Evolutionary conservation across 306 rosid genomes (phyloP), one percentile per base, ranked within the genome.

Genomic region (Elaeagnus macrophylla): DNA sequence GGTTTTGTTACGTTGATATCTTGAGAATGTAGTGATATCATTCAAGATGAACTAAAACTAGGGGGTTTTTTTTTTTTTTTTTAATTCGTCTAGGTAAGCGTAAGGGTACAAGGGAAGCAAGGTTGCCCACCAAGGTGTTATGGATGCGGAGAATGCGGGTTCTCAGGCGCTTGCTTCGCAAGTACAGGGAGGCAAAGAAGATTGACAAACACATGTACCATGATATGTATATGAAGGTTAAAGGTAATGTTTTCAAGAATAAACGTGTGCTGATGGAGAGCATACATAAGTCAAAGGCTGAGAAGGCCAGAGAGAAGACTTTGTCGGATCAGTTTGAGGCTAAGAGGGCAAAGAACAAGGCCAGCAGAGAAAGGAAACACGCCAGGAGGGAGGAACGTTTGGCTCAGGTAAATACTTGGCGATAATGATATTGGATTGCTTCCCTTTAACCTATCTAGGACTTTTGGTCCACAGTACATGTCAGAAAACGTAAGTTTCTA

Each of bases 101-200:
- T 0, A 84, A 76, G 85, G 97, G 97, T 72, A 91, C 97, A 0
- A 84, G 97, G 73, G 97, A 91, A 75, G 97, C 97, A 32, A 82
- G 97, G 70, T 83, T 86, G 45, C 97, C 97, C 7, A 91, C 97
- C 39, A 91, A 91, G 51, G 60, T 91, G 48, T 84, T 91, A 6
- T 86, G 97, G 97, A 91, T 91, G 97, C 75, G 97, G 75, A 84
- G 97, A 58, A 75, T 91, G 97, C 94, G 96, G 15, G 97, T 91
- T 7, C 89, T 90, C 57, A 86, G 96, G 75, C 76, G 96, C 49
- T 57, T 90, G 81, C 96, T 90, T 18, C 96, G 97, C 71, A 90
- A 90, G 94, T 90, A 90, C 57, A 51, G 97, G 32, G 96, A 90
- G 39, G 55, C 94, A 0, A 90, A 86, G 78, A 90, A 90, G 80